phyloP scores from a whole-genome alignment of 331 rosid genomes.

The Rhamnella rubrinervis region DNA sequence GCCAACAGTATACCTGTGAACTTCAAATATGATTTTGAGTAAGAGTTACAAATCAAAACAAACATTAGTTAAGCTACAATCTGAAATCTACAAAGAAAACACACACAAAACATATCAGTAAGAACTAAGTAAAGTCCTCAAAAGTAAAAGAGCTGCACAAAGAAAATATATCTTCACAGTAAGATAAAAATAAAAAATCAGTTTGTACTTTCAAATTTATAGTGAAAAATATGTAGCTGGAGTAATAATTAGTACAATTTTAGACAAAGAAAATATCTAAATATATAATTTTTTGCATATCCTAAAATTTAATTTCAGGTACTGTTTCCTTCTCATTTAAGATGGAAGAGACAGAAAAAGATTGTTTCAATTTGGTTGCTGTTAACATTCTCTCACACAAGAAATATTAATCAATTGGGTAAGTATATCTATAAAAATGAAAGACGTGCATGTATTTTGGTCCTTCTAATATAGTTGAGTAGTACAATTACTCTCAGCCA shows the following conservation, averaged over 20 bases:
- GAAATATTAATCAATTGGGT: too few relatives aligned
- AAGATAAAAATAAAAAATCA: too few relatives aligned
- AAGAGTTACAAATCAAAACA: constrained; percentile 2
- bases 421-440: too few relatives aligned
- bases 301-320: too few relatives aligned
- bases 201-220: too few relatives aligned
- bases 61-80: background rate
- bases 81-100: background rate
- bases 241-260: background rate
- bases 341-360: too few relatives aligned
- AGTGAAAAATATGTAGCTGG: background rate
- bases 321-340: too few relatives aligned
- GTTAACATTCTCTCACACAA: background rate
- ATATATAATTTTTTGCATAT: too few relatives aligned
- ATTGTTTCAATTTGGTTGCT: too few relatives aligned
- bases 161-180: background rate
- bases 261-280: background rate
- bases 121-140: too few relatives aligned
- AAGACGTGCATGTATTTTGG: background rate
- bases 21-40: constrained; percentile 34
- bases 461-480: background rate
- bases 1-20: constrained; percentile 82
- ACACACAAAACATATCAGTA: too few relatives aligned
- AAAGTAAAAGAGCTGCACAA: background rate
- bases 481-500: constrained; percentile 6